Conservation (phyloP, 495 filamentous ascomycete species). For the Lindgomyces ingoldianus region DNA sequence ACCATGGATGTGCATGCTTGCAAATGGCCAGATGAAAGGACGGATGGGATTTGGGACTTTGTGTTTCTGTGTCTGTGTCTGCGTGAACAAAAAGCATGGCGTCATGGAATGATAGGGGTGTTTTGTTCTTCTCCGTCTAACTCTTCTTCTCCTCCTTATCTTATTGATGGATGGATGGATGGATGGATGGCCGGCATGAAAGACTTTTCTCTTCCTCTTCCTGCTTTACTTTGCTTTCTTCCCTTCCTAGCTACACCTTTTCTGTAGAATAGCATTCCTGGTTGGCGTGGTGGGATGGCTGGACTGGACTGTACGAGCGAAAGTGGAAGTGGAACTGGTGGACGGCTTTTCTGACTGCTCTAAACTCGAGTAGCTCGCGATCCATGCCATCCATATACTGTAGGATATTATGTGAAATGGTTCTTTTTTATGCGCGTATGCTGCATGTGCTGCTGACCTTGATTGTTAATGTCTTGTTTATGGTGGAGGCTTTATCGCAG, state of each 20-base stretch:
- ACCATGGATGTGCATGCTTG: background rate
- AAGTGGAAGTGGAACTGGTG: background rate
- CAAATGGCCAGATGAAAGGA: background rate
- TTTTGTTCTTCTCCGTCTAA: background rate
- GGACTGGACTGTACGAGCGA: background rate
- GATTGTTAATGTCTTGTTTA: background rate
- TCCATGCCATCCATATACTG: constrained; percentile 9
- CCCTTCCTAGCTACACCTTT: background rate
- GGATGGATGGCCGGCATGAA: background rate
- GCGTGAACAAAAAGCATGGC: background rate
- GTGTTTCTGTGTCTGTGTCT: background rate
- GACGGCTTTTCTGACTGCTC: too few species aligned
- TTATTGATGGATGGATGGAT: background rate
- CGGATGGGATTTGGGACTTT: background rate
- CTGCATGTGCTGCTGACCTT: background rate
- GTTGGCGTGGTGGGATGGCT: too few species aligned
- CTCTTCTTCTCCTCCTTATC: background rate
- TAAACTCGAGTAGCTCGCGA: background rate
- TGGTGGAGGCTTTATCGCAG: too few species aligned
- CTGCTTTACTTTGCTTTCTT: background rate
- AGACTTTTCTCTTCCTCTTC: background rate
- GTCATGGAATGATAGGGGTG: background rate
- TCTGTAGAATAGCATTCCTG: background rate
- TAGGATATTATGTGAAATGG: constrained; percentile 20
- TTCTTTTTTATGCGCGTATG: background rate